Base-by-base conservation (phyloP, 148 eudicot genomes). In the Vaccinium macrocarpon region DNA sequence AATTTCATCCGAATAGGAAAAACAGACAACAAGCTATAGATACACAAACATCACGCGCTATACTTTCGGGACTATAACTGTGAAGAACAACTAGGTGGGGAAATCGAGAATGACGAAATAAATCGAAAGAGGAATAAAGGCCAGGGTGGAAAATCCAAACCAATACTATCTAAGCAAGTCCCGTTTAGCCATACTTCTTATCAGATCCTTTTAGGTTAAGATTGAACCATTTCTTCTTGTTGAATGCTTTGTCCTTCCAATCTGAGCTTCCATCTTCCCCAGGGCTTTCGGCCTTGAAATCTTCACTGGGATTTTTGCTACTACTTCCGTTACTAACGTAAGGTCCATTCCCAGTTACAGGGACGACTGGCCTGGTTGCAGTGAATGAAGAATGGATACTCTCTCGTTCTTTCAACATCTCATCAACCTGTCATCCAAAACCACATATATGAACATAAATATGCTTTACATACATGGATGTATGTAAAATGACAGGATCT, bases 221-320 rank as follows among this genome's bases (percentile, higher is more conserved):
- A 89, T 93, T 93, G 89, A 93, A 95, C 98, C 98, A 96, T 89
- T 90, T 96, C 89, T 90, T 96, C 84, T 89, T 93, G 27, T 89
- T 93, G 27, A 93, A 76, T 61, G 95, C 87, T 84, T 92, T 96
- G 74, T 94, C 98, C 83, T 92, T 96, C 9, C 92, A 92, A 61
- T 97, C 99, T 76, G 97, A 90, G 77, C 95, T 88, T 42, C 98
- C 95, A 72, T 94, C 94, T 83, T 92, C 95, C 16, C 89, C 90
- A 6, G 97, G 94, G 87, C 97, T 93, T 51, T 96, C 98, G 2
- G 87, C 84, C 86, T 74, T 89, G 76, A 85, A 81, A 80, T 94
- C 95, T 73, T 95, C 97, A 48, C 84, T 52, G 0, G 97, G 87
- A 82, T 84, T 52, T 84, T 90, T 89, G 87, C 96, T 92, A 84